Percentiles rank a stretch among this genome's conserved stretches.
Evolutionary conservation across 306 rosid species (phyloP).

Genomic region (Astragalus glycyphyllos): DNA sequence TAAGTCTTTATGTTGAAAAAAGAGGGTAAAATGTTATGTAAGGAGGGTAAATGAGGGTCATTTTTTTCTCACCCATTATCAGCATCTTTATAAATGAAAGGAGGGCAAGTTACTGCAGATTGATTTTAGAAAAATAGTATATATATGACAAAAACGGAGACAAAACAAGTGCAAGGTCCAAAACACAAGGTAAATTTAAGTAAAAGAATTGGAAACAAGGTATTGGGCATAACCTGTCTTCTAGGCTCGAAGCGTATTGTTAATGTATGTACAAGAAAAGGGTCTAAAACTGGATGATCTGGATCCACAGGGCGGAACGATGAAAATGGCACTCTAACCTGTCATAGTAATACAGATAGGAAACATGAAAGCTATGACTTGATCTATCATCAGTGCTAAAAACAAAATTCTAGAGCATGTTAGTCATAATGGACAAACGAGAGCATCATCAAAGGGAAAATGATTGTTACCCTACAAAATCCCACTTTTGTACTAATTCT

Average conservation of each 20-base stretch:
- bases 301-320: conserved; percentile 93
- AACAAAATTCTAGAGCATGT: conserved; percentile 18
- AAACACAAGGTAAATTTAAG: conserved; percentile 21
- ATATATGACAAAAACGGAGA: background rate
- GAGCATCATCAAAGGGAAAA: conserved; percentile 21
- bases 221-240: conserved; percentile 74
- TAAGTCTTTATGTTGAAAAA: background rate
- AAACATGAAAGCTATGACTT: conserved; percentile 35
- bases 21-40: background rate
- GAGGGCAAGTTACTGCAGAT: conserved; percentile 10
- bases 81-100: conserved; percentile 9
- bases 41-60: background rate
- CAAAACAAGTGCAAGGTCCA: conserved; percentile 21
- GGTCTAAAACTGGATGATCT: conserved; percentile 88
- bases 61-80: conserved; percentile 3
- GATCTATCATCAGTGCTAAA: conserved; percentile 27
- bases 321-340: conserved; percentile 95
- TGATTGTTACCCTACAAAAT: conserved; percentile 80
- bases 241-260: conserved; percentile 98
- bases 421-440: conserved; percentile 24
- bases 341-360: conserved; percentile 48
- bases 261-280: conserved; percentile 91
- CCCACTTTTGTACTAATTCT: conserved; percentile 92
- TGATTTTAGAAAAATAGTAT: conserved; percentile 23
- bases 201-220: conserved; percentile 35